A percentile compares a stretch with the other conserved stretches of the same genome.
These are phyloP conservation scores for Mycena leptocephala DNA, from an alignment of 768 basidiomycete genomes.

Conservation along the genomic window DNA sequence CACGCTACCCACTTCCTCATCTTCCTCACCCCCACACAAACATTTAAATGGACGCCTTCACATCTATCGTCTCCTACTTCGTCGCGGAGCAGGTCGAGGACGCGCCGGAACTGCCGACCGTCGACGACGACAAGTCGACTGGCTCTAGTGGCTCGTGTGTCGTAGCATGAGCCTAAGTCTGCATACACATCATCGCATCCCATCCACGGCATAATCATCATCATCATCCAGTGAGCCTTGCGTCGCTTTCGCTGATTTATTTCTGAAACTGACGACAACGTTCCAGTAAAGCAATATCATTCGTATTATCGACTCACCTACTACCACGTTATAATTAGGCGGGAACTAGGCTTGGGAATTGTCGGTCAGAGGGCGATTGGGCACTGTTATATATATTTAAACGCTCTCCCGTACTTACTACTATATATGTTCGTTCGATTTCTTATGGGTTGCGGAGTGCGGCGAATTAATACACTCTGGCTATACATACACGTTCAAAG, in stretches of 20 bases:
- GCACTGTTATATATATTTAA: not conserved
- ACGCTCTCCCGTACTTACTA: conserved; percentile 22
- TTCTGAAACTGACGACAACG: not conserved
- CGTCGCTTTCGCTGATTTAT: not conserved
- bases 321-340: conserved; percentile 27
- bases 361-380: conserved; percentile 15
- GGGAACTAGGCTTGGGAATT: conserved; percentile 24
- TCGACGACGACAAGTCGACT: conserved; percentile 23
- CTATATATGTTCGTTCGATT: conserved; percentile 32
- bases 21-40: conserved; percentile 11
- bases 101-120: conserved; percentile 20
- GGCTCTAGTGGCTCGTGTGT: conserved; percentile 31
- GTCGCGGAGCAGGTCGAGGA: conserved; percentile 19
- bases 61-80: conserved; percentile 23
- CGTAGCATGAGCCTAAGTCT: conserved; percentile 25
- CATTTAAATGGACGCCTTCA: conserved; percentile 34
- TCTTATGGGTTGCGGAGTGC: conserved; percentile 6
- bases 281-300: conserved; percentile 18
- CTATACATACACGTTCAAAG: not conserved
- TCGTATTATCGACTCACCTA: conserved; percentile 15
- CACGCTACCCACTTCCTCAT: conserved; percentile 19
- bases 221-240: not conserved
- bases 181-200: not conserved
- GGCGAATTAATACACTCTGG: conserved; percentile 24
- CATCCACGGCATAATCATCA: conserved; percentile 19